phyloP scores from a whole-genome alignment of 1,284 basidiomycete species.

The Leccinum ponderosum region DNA sequence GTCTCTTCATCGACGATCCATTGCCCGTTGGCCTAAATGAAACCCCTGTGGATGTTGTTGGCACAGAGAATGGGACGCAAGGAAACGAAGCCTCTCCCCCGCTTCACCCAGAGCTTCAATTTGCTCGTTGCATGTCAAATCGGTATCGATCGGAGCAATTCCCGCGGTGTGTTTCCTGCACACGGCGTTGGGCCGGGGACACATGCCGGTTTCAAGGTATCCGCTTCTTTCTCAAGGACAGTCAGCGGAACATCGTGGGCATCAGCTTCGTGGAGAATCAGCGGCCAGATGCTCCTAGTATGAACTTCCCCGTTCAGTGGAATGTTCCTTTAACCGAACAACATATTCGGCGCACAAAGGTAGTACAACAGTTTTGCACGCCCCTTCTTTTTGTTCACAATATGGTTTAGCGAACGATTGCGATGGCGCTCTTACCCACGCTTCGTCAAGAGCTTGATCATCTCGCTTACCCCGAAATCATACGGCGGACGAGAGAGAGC shows the following conservation, averaged over 20 bases:
- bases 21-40: conserved; percentile 5
- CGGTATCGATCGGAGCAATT: conserved; percentile 68
- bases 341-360: conserved; percentile 63
- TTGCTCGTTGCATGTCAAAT: conserved; percentile 78
- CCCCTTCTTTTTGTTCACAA: conserved; percentile 9
- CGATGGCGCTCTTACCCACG: conserved; percentile 66
- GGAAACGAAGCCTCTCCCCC: conserved; percentile 23
- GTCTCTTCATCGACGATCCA: conserved; percentile 17
- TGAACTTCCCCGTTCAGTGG: conserved; percentile 70
- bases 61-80: conserved; percentile 28
- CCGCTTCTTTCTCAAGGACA: conserved; percentile 67
- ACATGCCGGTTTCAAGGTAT: conserved; percentile 80
- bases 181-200: conserved; percentile 79
- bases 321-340: conserved; percentile 51
- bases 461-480: conserved; percentile 57
- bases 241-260: conserved; percentile 55
- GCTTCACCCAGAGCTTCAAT: conserved; percentile 63
- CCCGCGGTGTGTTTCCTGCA: conserved; percentile 78
- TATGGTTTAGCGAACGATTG: conserved; percentile 58
- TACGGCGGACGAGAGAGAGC: conserved; percentile 72
- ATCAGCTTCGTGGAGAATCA: conserved; percentile 68
- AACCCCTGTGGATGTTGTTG: conserved; percentile 24
- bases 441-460: conserved; percentile 73
- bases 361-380: conserved; percentile 30
- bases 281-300: conserved; percentile 53